Base-by-base conservation (phyloP, 768 basidiomycete species). In the Infundibulicybe gibba region DNA sequence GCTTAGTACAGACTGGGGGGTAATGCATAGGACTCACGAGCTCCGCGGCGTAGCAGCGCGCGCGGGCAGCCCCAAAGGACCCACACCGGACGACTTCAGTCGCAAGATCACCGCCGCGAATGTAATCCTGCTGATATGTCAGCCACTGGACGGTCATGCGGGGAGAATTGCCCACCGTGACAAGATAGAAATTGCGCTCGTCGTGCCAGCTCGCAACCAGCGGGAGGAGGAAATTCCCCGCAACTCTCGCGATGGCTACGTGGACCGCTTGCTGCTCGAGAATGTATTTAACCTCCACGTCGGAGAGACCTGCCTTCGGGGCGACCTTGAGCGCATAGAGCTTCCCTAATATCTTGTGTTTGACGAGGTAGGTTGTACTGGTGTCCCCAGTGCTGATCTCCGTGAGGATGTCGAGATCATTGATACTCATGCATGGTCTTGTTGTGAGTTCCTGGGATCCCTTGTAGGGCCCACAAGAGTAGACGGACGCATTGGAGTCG, bases 171-270 rank as follows among this genome's bases (percentile, higher is more conserved):
- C 57, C 17, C 49, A 61, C 61, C 16, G 57, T 57, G 2, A 60
- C 47, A 6, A 63, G 19, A 40, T 61, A 61, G 34, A 47, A 59
- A 25, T 59, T 54, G 2, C 40, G 32, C 3, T 15, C 11, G 38
- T 61, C 59, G 14, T 54, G 44, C 51, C 55, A 63, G 3, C 57
- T 57, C 1, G 60, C 62, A 16, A 57, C 41, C n/a, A 63, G 47
- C 0, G 52, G 49, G 25, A 61, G 30, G 6, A 60, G 30, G 30
- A 47, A 55, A 15, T 50, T 49, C 20, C 50, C 42, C 5, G 40
- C 46, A 3, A 47, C 45, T 4, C 47, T 54, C 2, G 50, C 40
- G 32, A 49, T 44, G 41, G 39, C 30, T 11, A 44, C 19, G 8
- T 25, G 25, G 25, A 25, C 25, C 25, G 25, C 8, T 8, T 25